Base-by-base conservation (phyloP, 257 asterid genomes). In the Echium plantagineum region DNA sequence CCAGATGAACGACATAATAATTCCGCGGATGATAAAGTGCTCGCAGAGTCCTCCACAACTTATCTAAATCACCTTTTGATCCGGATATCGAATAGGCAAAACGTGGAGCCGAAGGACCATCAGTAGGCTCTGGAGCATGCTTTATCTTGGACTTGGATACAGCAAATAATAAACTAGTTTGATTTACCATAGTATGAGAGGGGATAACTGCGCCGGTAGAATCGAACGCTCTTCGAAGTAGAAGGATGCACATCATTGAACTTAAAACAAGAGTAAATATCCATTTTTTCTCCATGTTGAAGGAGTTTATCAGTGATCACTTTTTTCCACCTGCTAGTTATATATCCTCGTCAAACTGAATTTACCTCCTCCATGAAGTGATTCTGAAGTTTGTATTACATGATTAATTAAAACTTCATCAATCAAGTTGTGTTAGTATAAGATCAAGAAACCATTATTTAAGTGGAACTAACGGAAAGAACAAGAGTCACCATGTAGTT, bases 61-160 rank as follows among this genome's bases (percentile, higher is more conserved):
- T 85, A 7, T 91, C 94, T 0, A 91, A 58, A 77, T 88, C 98
- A 9, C 94, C 96, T 74, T 57, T 85, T 26, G 97, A 90, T 48
- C 96, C 97, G n/a, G 97, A 81, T 66, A 90, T 68, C 70, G 87
- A 55, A 67, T 90, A 90, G 62, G 97, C 97, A 65, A 90, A 90
- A 57, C 85, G 86, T 0, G 97, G 97, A 54, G 79, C 53, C 3
- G 85, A 68, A 65, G 57, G 67, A 68, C 85, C 61, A 31, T 85
- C 78, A 48, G 81, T 78, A 35, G 80, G 85, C 0, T 81, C 72
- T 20, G 90, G 87, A 65, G 70, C 64, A 51, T 59, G 72, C 7
- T 71, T 68, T 55, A 78, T 38, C 69, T 78, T 76, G 5, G 64
- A 49, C 57, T 85, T n/a, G n/a, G n/a, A n/a, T n/a, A n/a, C 96